Base-by-base conservation (phyloP, 148 eudicot genomes). In the Mesembryanthemum crystallinum region DNA sequence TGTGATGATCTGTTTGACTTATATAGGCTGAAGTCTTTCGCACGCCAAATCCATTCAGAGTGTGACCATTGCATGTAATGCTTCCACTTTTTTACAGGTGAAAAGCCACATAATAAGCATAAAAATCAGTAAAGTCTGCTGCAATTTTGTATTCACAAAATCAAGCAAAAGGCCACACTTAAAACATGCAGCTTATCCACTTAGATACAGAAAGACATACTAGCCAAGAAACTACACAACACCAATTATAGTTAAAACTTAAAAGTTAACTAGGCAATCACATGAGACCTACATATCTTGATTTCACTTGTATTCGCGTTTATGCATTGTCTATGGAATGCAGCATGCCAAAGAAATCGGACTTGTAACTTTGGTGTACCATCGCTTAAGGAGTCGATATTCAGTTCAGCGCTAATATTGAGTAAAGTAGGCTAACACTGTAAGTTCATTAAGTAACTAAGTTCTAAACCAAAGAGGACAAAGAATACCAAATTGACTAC, bases 1-100 rank as follows among this genome's bases (percentile, higher is more conserved):
- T 94, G 82, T 94, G 98, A 78, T 82, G 83, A 83, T 94, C 97
- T 57, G 92, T 83, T 85, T 94, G 98, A 71, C 94, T 83, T 74
- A 88, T 94, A 80, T 91, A 89, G 64, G 97, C 98, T 37, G 94
- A 83, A 64, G 97, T 88, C 80, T 94, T 90, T 85, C 83, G 85
- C 69, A 87, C 91, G 64, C 83, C 85, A 75, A 94, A 93, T 15
- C 89, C 94, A 54, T 88, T 78, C 69, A 91, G 83, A 64, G 76
- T 77, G 42, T 88, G 87, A 15, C 97, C 98, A 74, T 91, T 94
- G 83, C 89, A 94, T 8, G 97, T 88, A 61, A 94, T 82, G 39
- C 14, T 82, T 61, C 98, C 97, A 77, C 64, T 78, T 86, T 81
- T 87, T 97, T 93, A 89, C 66, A 72, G 70, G 57, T 62, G 55